A percentile compares a stretch with the other conserved stretches of the same genome.
Conservation (phyloP, 495 filamentous ascomycete genomes). For the Halenospora varia region DNA sequence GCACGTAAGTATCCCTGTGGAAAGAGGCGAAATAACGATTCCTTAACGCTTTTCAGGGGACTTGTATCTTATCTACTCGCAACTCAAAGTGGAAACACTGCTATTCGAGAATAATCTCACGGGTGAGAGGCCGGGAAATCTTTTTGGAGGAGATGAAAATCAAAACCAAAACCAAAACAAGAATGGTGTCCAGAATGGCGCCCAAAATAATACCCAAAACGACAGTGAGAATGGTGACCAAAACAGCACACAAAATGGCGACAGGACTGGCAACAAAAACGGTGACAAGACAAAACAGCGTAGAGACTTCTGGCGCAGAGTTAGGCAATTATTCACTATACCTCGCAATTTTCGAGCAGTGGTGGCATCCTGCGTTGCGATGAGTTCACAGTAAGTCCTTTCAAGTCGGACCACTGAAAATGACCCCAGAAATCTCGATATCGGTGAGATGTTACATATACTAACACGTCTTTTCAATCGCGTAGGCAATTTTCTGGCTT, state of each 20-base stretch:
- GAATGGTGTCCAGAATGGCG: too few species aligned
- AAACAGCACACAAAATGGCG: too few species aligned
- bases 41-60: background rate
- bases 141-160: background rate
- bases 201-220: too few species aligned
- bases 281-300: too few species aligned
- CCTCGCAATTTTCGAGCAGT: background rate
- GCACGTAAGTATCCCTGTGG: background rate
- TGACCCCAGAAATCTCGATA: background rate
- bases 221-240: too few species aligned
- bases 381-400: background rate
- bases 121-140: background rate
- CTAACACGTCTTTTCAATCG: background rate
- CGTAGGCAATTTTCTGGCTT: background rate
- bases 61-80: background rate
- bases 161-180: too few species aligned
- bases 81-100: background rate
- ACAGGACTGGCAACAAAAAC: too few species aligned
- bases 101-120: background rate
- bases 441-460: background rate
- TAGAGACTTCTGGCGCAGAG: background rate
- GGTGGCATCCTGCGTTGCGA: background rate
- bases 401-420: background rate
- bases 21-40: background rate
- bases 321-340: background rate